Base-by-base conservation (phyloP, 2,329 filamentous ascomycete species). In the Sclerotinia borealis region DNA sequence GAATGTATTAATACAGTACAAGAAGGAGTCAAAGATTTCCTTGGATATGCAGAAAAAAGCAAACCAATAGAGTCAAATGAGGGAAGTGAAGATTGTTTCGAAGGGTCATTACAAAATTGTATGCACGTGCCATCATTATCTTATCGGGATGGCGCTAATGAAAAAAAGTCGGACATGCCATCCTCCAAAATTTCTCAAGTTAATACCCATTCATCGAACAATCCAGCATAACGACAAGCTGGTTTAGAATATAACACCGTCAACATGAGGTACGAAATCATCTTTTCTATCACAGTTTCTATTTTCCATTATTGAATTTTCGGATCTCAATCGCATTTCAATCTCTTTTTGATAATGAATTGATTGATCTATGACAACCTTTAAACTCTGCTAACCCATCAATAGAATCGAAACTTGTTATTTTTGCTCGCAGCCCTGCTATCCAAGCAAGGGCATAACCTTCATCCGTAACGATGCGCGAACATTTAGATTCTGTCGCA, bases 401-500 rank as follows among this genome's bases (percentile, higher is more conserved):
- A 34, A 45, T 47, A 64, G 63, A 58, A 63, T 63, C 17, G 63
- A 64, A 58, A 64, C 59, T 22, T 64, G 63, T 76, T 87, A 88
- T 75, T 89, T 90, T 77, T 90, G 88, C 76, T 88, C 85, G 67
- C 82, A 83, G 72, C 88, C 88, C 55, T 82, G 82, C 74, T 89
- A 88, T 75, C 86, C 86, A 50, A 80, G 79, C 75, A 85, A 85
- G 75, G 82, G 82, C 66, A 84, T 85, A 64, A 79, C 77, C 37
- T 75, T 75, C 56, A 71, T 74, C 22, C 71, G 73, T 39, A 73
- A 74, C 55, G 73, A 75, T 72, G 78, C 77, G 66, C 78, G 80
- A 73, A 73, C 78, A 50, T 86, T 86, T 71, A 77, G 83, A 63
- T 87, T 87, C 77, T 87, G 84, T 74, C 69, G 73, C 50, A 70